phyloP scores from a whole-genome alignment of 805 yeast genomes.

The Maudiozyma turicensis region DNA sequence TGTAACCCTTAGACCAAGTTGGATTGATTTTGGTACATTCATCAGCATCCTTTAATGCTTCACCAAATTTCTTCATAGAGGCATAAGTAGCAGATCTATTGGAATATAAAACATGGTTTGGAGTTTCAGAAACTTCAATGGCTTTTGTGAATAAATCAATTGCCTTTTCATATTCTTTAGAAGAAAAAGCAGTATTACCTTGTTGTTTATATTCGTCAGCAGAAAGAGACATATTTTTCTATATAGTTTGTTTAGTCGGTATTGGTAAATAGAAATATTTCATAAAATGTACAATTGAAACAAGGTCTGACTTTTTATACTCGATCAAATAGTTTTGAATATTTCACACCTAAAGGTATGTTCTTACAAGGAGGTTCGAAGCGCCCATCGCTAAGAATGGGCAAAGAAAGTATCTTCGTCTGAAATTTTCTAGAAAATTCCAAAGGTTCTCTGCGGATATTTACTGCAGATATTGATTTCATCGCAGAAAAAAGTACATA shows the following conservation, averaged over 20 bases:
- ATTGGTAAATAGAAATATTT: not conserved
- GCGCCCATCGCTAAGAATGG: too few species aligned
- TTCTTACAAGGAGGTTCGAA: too few species aligned
- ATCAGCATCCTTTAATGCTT: slow-evolving; percentile 79
- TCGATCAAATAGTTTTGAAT: too few species aligned
- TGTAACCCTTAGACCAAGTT: slow-evolving; percentile 91
- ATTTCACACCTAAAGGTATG: too few species aligned
- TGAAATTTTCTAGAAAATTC: slow-evolving; percentile 3
- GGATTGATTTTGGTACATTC: slow-evolving; percentile 74
- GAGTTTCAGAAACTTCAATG: slow-evolving; percentile 67
- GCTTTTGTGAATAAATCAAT: slow-evolving; percentile 77
- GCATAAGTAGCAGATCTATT: slow-evolving; percentile 91
- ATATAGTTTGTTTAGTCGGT: not conserved
- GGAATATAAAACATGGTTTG: slow-evolving; percentile 88
- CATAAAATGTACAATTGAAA: not conserved
- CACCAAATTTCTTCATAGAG: slow-evolving; percentile 58
- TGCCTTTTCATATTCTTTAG: slow-evolving; percentile 76
- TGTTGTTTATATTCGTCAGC: slow-evolving; percentile 78
- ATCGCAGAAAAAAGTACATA: too few species aligned
- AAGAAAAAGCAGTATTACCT: slow-evolving; percentile 88
- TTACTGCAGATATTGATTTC: too few species aligned
- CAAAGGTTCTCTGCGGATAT: not conserved
- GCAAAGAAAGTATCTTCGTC: too few species aligned
- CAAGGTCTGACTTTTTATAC: too few species aligned
- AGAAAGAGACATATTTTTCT: slow-evolving; percentile 14